Conservation (phyloP, 1,284 basidiomycete species). For the Ceratobasidium sp. region DNA sequence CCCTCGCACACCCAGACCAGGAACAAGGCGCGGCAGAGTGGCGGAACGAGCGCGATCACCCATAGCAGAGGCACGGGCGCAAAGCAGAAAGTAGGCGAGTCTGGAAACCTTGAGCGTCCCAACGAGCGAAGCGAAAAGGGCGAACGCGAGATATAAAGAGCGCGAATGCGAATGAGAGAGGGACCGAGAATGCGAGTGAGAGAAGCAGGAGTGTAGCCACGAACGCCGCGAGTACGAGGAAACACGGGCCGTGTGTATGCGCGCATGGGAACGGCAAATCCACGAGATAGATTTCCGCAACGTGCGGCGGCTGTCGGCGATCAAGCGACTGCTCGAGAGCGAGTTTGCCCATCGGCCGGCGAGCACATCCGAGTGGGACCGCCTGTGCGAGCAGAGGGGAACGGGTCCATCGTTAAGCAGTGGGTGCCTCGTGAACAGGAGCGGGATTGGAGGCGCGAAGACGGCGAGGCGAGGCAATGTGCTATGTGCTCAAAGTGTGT, state of each 20-base stretch:
- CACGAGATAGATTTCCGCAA: constrained; percentile 36
- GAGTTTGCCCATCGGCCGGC: constrained; percentile 22
- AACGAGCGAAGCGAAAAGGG: constrained; percentile 31
- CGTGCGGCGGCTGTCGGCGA: background rate
- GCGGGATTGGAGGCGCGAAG: constrained; percentile 30
- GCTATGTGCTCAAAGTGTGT: too few relatives aligned
- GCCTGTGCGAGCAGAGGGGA: background rate
- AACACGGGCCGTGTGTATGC: constrained; percentile 6
- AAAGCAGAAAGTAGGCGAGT: constrained; percentile 16
- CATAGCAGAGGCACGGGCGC: constrained; percentile 1
- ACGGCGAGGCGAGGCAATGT: constrained; percentile 16
- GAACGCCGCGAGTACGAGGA: constrained; percentile 29
- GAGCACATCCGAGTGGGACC: constrained; percentile 17
- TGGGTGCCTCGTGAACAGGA: constrained; percentile 4
- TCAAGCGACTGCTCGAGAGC: constrained; percentile 11
- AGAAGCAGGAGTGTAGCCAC: background rate
- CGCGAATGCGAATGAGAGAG: constrained; percentile 11
- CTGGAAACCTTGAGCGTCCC: constrained; percentile 12
- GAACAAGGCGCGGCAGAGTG: constrained; percentile 23
- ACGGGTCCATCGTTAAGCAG: background rate
- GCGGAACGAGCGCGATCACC: constrained; percentile 2
- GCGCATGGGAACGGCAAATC: constrained; percentile 22
- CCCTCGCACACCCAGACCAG: constrained; percentile 24
- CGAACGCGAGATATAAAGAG: constrained; percentile 25
- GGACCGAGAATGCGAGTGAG: constrained; percentile 16